These are phyloP conservation scores for Soucietia sequanensis DNA, from an alignment of 805 yeast species.

Conservation along the genomic window DNA sequence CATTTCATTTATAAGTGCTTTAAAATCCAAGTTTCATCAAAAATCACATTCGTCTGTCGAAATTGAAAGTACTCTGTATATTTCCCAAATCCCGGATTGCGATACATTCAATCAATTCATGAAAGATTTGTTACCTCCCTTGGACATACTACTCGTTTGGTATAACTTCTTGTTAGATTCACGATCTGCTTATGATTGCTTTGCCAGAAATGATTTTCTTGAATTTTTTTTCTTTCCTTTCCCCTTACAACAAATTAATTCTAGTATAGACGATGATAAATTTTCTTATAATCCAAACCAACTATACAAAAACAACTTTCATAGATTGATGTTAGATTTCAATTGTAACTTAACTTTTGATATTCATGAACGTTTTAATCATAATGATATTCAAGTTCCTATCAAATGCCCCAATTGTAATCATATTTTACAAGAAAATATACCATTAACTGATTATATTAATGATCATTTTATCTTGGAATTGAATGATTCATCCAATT, in stretches of 20 bases:
- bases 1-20: constrained; percentile 16
- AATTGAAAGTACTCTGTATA: no score
- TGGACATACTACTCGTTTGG: constrained; percentile 25
- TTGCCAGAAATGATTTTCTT: constrained; percentile 12
- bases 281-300: constrained; percentile 11
- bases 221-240: constrained; percentile 16
- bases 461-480: constrained; percentile 8
- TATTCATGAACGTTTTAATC: constrained; percentile 1
- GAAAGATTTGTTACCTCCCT: constrained; percentile 15
- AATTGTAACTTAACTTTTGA: constrained; percentile 2
- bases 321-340: constrained; percentile 5
- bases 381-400: constrained; percentile 5
- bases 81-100: no score
- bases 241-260: constrained; percentile 12
- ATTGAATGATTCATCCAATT: constrained; percentile 1
- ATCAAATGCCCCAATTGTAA: constrained; percentile 14
- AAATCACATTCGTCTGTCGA: no score
- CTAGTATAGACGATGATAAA: constrained; percentile 9
- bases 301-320: constrained; percentile 4
- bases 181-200: constrained; percentile 11
- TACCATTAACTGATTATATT: constrained; percentile 11
- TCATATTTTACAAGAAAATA: constrained; percentile 5
- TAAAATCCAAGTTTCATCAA: no score
- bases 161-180: constrained; percentile 21
- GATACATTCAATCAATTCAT: no score